Conservation (phyloP, 2,329 filamentous ascomycete genomes). For the Aspergillus brasiliensis region DNA sequence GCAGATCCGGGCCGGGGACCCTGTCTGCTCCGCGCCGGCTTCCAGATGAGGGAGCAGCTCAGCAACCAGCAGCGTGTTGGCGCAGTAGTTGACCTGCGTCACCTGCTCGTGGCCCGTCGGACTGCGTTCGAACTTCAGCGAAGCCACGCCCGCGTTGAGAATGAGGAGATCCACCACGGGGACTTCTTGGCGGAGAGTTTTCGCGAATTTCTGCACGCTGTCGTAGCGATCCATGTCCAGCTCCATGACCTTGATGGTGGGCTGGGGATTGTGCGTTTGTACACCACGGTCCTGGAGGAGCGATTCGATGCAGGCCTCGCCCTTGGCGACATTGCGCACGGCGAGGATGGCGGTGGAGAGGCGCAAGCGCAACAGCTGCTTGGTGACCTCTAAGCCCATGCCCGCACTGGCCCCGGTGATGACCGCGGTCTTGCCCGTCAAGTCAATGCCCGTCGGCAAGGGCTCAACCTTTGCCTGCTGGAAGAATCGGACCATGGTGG, state of each 20-base stretch:
- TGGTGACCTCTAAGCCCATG: slow-evolving; percentile 27
- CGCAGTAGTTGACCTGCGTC: slow-evolving; percentile 40
- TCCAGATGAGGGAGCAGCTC: slow-evolving; percentile 33
- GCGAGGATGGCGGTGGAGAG: slow-evolving; percentile 27
- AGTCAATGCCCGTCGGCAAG: slow-evolving; percentile 14
- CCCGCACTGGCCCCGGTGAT: slow-evolving; percentile 32
- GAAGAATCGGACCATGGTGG: too few relatives aligned
- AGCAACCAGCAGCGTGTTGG: slow-evolving; percentile 28
- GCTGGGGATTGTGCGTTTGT: slow-evolving; percentile 1
- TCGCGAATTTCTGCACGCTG: slow-evolving; percentile 24
- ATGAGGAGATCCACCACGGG: neutral
- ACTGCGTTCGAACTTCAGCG: slow-evolving; percentile 19
- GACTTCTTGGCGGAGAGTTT: slow-evolving; percentile 18
- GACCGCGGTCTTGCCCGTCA: slow-evolving; percentile 27
- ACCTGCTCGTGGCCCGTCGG: slow-evolving; percentile 39
- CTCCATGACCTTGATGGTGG: slow-evolving; percentile 19
- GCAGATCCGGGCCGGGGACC: slow-evolving; percentile 16
- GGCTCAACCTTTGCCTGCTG: neutral
- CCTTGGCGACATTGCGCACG: slow-evolving; percentile 26
- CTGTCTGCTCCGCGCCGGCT: slow-evolving; percentile 14
- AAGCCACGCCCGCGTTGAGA: neutral
- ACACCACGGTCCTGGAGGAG: slow-evolving; percentile 1
- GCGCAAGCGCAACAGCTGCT: slow-evolving; percentile 24
- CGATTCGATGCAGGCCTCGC: slow-evolving; percentile 12
- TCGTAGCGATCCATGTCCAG: slow-evolving; percentile 22